Evolutionary conservation across 1,284 basidiomycete genomes (phyloP), one percentile per base, ranked within the genome.

Genomic region (Neonothopanus nambi): DNA sequence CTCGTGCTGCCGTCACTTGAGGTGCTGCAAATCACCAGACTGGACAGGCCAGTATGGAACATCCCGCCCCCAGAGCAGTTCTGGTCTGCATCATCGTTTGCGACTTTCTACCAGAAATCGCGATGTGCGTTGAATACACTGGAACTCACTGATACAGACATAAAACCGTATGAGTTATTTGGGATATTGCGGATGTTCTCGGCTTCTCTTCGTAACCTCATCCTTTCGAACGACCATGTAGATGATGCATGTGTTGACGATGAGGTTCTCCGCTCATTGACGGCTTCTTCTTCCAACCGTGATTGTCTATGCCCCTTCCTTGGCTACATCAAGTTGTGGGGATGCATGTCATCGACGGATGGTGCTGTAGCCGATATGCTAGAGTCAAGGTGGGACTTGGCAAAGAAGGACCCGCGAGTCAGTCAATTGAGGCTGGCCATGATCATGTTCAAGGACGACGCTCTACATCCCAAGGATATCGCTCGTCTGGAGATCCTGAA

Each of bases 341-440:
- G 64, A 24, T 67, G 64, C 42, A 59, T 64, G 2, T 51, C 49
- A 0, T 61, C 64, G 0, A 53, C 61, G 5, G 68, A 68, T 48
- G 68, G 66, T 1, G 50, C 61, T 3, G 51, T 68, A 11, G 63
- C 66, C 3, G 63, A 66, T 52, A 67, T 69, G 64, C 43, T 70
- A 4, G 55, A 65, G 52, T 67, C 65, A n/a, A 53, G 66, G 28
- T 68, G 65, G 64, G 49, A 50, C 18, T 13, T 18, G 3, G 17
- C 11, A 7, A 30, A 28, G 43, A 17, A 23, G 23, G 9, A n/a
- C 20, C 23, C 5, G 13, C 15, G 9, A 4, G 24, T 18, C 9
- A 20, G n/a, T 5, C 23, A 17, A 40, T 47, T 62, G 18, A 56
- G 40, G 26, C 55, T 59, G 20, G 58, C 51, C 8, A n/a, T 52